phyloP scores from a whole-genome alignment of 345 rosid genomes.

The Pugionium cornutum region DNA sequence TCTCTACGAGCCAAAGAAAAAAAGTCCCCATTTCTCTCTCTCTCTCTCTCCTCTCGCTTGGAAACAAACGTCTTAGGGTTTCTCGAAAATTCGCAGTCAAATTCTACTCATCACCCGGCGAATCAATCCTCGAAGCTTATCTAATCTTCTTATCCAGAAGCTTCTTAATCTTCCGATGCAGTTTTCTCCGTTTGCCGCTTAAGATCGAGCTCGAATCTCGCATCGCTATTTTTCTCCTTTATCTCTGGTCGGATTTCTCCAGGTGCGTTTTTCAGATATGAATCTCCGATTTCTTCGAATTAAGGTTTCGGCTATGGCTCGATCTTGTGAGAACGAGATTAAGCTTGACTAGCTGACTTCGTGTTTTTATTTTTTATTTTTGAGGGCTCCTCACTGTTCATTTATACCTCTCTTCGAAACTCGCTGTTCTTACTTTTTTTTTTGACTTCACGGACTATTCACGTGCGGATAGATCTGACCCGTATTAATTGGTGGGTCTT shows the following conservation, averaged over 20 bases:
- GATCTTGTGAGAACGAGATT: conserved; percentile 19
- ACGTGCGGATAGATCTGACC: conserved; percentile 41
- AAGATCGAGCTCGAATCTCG: conserved; percentile 42
- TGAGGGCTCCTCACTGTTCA: conserved; percentile 53
- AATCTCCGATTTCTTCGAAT: conserved; percentile 33
- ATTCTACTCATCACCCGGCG: conserved; percentile 40
- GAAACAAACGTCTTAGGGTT: conserved; percentile 50
- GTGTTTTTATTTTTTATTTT: conserved; percentile 36
- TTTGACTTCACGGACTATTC: conserved; percentile 42
- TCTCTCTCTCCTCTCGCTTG: conserved; percentile 13
- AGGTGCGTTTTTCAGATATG: conserved; percentile 32
- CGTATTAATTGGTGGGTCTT: conserved; percentile 28
- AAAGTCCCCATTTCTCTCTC: conserved; percentile 39
- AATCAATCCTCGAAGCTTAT: conserved; percentile 36
- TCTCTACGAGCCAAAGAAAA: conserved; percentile 45
- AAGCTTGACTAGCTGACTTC: conserved; percentile 42
- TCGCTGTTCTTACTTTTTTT: conserved; percentile 32
- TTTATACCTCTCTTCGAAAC: conserved; percentile 46
- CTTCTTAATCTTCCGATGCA: conserved; percentile 42
- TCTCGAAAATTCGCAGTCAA: conserved; percentile 55
- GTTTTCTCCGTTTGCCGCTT: conserved; percentile 48
- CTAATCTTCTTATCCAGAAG: conserved; percentile 30
- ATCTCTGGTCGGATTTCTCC: conserved; percentile 29
- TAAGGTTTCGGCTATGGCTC: conserved; percentile 26
- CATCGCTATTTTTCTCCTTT: conserved; percentile 14